Conservation (phyloP, 140 eudicot genomes). For the Anethum foeniculum region DNA sequence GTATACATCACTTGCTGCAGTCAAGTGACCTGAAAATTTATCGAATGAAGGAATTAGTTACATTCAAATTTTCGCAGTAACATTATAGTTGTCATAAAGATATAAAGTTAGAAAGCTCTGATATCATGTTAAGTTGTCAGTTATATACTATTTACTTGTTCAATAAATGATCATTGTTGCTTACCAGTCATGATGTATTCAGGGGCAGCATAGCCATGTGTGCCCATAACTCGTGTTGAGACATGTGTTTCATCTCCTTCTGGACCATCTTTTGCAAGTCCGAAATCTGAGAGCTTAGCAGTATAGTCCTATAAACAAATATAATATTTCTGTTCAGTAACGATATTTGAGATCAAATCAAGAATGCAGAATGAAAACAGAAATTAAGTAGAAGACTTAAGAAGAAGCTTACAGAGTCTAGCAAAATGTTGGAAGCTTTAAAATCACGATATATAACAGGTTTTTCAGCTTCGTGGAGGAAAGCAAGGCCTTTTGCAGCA, state of each 20-base stretch:
- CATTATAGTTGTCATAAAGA: background rate
- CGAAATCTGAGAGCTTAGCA: constrained; percentile 55
- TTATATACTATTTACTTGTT: background rate
- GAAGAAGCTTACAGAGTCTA: constrained; percentile 64
- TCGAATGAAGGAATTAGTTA: background rate
- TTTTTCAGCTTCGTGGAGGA: constrained; percentile 83
- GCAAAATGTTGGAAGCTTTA: constrained; percentile 83
- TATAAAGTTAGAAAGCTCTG: background rate
- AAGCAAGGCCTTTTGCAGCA: constrained; percentile 94
- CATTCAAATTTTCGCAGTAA: background rate
- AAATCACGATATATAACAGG: constrained; percentile 89
- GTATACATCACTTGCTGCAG: constrained; percentile 66
- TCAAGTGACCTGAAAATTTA: constrained; percentile 40
- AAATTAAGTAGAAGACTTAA: background rate
- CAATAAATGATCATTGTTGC: background rate
- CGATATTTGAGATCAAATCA: background rate
- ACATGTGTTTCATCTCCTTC: constrained; percentile 62
- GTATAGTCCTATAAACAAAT: constrained; percentile 29
- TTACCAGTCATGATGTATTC: constrained; percentile 57
- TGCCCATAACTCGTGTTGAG: constrained; percentile 60
- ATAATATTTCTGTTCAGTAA: constrained; percentile 13
- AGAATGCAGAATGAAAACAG: background rate
- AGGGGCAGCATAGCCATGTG: constrained; percentile 61
- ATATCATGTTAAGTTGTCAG: background rate
- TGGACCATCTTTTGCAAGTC: constrained; percentile 58